Conservation (phyloP, 257 asterid genomes). For the Solanum clarkiae region DNA sequence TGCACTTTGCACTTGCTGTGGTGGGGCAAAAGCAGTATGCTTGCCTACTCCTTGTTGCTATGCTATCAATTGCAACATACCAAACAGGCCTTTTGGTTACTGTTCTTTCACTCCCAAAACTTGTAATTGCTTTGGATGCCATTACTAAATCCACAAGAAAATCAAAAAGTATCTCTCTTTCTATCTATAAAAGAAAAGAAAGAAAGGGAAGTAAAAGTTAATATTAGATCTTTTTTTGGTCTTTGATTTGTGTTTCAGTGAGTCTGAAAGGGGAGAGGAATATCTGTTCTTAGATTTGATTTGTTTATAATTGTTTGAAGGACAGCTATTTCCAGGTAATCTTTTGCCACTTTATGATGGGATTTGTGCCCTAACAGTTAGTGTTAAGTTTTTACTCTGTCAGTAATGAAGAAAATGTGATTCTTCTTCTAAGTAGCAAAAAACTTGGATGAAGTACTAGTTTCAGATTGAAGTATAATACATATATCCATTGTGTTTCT, state of each 20-base stretch:
- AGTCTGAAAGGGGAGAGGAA: constrained; percentile 25
- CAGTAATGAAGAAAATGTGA: constrained; percentile 4
- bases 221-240: background rate
- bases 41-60: constrained; percentile 77
- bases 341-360: constrained; percentile 10
- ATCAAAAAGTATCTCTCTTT: constrained; percentile 9
- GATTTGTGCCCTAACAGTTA: constrained; percentile 2
- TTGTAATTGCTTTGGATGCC: constrained; percentile 78
- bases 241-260: constrained; percentile 10
- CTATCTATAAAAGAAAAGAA: background rate
- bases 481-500: background rate
- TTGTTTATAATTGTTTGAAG: constrained; percentile 13
- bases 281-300: constrained; percentile 23
- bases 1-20: constrained; percentile 77
- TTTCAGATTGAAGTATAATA: background rate
- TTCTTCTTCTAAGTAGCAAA: background rate
- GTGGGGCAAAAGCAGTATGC: constrained; percentile 39
- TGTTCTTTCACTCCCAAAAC: constrained; percentile 83
- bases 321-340: constrained; percentile 33
- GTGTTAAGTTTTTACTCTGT: constrained; percentile 6
- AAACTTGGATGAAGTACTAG: background rate
- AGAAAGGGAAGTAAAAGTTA: background rate
- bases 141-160: constrained; percentile 14
- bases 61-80: constrained; percentile 82
- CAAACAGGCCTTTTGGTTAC: constrained; percentile 82